Percentiles rank a stretch among this genome's conserved stretches.
Conservation (phyloP, 1,284 basidiomycete genomes). For the Marasmius tenuissimus region DNA sequence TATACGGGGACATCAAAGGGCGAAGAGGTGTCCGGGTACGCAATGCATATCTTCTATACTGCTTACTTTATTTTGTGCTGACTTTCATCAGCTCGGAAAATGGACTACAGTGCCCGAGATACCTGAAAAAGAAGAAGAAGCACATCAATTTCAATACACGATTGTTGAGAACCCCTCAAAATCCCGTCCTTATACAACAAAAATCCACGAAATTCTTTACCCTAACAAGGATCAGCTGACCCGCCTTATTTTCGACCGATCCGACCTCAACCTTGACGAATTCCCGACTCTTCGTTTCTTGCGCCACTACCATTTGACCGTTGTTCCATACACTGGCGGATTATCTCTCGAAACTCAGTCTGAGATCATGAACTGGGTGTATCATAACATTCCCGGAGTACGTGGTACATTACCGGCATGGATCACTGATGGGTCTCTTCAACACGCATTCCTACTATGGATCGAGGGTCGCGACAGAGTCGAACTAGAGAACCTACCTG, state of each 20-base stretch:
- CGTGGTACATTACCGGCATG: not conserved
- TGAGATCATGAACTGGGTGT: not conserved
- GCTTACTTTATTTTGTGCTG: not conserved
- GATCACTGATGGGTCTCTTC: not conserved
- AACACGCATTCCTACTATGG: not conserved
- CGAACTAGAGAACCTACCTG: not conserved
- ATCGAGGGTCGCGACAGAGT: not conserved
- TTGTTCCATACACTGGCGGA: not conserved
- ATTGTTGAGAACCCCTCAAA: not conserved
- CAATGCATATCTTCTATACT: not conserved
- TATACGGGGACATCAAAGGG: not conserved
- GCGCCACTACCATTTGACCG: not conserved
- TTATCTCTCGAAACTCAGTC: not conserved
- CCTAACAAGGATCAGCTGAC: not conserved
- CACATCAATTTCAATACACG: no score
- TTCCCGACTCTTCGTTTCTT: not conserved
- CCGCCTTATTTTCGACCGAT: not conserved
- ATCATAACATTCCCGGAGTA: not conserved
- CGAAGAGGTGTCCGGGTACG: not conserved
- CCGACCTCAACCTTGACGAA: not conserved
- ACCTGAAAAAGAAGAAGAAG: not conserved
- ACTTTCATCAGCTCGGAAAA: not conserved
- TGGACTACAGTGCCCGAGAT: not conserved
- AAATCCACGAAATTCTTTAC: not conserved
- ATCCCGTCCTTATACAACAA: not conserved